These are phyloP conservation scores for Fusarium veterinarium DNA, from an alignment of 2,329 filamentous ascomycete genomes.

Conservation along the genomic window DNA sequence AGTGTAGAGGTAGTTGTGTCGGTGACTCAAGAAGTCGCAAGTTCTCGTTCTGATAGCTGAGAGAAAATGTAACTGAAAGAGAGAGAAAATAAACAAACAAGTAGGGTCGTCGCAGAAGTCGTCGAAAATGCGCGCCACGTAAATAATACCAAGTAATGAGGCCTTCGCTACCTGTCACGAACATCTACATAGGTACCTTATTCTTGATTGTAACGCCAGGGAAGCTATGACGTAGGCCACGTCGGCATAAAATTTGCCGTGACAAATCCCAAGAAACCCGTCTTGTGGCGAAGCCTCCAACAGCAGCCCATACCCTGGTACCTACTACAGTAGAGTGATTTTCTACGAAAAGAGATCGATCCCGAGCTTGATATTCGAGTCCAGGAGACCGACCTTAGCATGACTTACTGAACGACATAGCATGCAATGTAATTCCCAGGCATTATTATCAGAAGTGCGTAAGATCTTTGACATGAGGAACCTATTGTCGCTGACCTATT, in stretches of 20 bases:
- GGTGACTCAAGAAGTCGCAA: neutral
- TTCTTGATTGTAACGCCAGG: slow-evolving; percentile 1
- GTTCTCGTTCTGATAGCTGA: neutral
- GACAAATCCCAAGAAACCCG: neutral
- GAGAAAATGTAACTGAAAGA: neutral
- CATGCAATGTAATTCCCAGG: neutral
- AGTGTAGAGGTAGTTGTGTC: neutral
- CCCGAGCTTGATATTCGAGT: neutral
- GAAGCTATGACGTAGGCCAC: slow-evolving; percentile 28
- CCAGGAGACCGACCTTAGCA: neutral
- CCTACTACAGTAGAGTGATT: neutral
- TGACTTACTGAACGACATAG: neutral
- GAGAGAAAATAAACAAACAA: neutral
- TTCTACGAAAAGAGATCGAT: neutral
- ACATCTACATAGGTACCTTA: neutral
- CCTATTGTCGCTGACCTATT: slow-evolving; percentile 7
- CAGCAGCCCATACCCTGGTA: neutral
- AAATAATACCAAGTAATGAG: slow-evolving; percentile 21
- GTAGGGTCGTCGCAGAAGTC: neutral
- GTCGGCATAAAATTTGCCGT: slow-evolving; percentile 27
- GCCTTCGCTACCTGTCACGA: slow-evolving; percentile 2
- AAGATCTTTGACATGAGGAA: neutral
- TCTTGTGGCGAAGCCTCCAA: neutral
- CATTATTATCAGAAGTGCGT: slow-evolving; percentile 2
- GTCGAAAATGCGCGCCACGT: slow-evolving; percentile 14